phyloP scores from a whole-genome alignment of 176 grass and related monocot genomes.

The Carex pumila region DNA sequence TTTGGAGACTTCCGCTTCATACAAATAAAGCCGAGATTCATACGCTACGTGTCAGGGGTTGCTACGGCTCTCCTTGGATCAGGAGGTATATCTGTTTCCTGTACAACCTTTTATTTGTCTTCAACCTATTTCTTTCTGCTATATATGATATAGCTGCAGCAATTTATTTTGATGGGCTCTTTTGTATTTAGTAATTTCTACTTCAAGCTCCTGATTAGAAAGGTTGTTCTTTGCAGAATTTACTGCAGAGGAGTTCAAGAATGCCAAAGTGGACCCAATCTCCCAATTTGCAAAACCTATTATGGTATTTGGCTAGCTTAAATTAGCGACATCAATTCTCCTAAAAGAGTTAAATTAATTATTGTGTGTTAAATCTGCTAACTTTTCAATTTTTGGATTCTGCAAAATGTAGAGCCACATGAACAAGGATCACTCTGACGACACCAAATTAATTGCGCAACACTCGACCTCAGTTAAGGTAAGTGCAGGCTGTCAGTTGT shows the following conservation, averaged over 20 bases:
- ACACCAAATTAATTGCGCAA: conserved; percentile 90
- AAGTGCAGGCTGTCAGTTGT: conserved; percentile 23
- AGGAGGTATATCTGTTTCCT: conserved; percentile 45
- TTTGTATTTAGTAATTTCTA: background rate
- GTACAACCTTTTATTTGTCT: background rate
- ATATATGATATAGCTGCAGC: background rate
- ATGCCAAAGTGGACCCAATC: conserved; percentile 77
- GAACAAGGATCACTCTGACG: conserved; percentile 93
- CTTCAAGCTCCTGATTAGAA: background rate
- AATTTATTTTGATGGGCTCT: background rate
- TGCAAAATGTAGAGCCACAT: conserved; percentile 62
- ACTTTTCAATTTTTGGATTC: conserved; percentile 2
- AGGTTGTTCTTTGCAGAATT: conserved; percentile 49
- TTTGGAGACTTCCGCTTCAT: conserved; percentile 92
- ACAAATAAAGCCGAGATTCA: conserved; percentile 70
- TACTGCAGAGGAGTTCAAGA: conserved; percentile 58
- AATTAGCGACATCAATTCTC: conserved; percentile 5
- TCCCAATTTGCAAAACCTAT: conserved; percentile 84
- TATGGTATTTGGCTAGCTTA: conserved; percentile 33
- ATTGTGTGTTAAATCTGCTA: background rate
- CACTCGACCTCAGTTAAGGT: conserved; percentile 74
- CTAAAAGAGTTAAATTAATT: background rate
- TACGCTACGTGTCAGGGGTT: conserved; percentile 78
- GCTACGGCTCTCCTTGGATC: conserved; percentile 87
- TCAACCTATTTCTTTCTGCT: background rate